phyloP scores from a whole-genome alignment of 2,329 filamentous ascomycete species.

The Aspergillus sp. region DNA sequence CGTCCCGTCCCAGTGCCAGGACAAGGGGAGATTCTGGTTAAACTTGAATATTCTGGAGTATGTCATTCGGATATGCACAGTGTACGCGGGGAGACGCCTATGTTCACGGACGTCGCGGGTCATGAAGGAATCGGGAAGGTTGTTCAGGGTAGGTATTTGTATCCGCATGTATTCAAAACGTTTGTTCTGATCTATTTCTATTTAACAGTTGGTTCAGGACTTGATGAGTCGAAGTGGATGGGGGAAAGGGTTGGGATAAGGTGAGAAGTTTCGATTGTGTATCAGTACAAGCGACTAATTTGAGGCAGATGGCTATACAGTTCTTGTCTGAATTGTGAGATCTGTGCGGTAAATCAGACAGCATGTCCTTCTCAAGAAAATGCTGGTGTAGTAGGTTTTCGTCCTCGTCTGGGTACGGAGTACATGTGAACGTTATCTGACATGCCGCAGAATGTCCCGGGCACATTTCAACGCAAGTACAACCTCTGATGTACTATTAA shows the following conservation, averaged over 20 bases:
- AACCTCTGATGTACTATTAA: neutral
- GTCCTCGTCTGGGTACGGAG: neutral
- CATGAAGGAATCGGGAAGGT: slow-evolving; percentile 43
- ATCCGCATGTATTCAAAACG: neutral
- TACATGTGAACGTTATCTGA: slow-evolving; percentile 1
- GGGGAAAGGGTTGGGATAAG: slow-evolving; percentile 26
- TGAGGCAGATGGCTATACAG: slow-evolving; percentile 30
- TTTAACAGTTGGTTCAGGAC: neutral
- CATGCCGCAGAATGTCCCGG: slow-evolving; percentile 26
- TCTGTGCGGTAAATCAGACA: slow-evolving; percentile 32
- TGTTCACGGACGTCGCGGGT: slow-evolving; percentile 42
- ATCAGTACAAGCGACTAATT: neutral
- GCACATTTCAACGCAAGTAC: slow-evolving; percentile 30
- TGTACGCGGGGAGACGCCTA: slow-evolving; percentile 35
- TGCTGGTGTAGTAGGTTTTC: slow-evolving; percentile 26
- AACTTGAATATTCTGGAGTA: slow-evolving; percentile 43
- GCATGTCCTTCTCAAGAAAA: slow-evolving; percentile 34
- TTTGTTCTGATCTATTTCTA: too few species aligned
- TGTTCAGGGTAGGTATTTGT: slow-evolving; percentile 22
- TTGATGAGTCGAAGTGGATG: slow-evolving; percentile 23
- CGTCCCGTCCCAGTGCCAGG: slow-evolving; percentile 31
- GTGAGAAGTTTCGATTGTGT: slow-evolving; percentile 9
- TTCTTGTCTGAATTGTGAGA: slow-evolving; percentile 32
- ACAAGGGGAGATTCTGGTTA: slow-evolving; percentile 39
- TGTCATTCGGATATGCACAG: slow-evolving; percentile 45